phyloP scores from a whole-genome alignment of 2,329 filamentous ascomycete genomes.

The Calonectria naviculata region DNA sequence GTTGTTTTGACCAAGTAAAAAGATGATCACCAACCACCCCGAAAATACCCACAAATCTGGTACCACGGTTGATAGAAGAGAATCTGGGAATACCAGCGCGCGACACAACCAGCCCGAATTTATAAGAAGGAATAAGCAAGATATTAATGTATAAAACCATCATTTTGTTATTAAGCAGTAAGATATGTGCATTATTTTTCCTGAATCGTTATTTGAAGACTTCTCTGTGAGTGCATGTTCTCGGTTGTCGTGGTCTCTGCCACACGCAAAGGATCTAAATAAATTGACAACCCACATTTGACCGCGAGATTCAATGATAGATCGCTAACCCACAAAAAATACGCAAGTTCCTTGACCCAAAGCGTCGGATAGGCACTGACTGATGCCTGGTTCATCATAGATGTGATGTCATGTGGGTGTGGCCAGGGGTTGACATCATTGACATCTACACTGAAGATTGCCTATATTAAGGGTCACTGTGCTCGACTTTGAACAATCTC shows the following conservation, averaged over 20 bases:
- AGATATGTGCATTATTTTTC: no score
- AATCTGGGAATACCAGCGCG: no score
- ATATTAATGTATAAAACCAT: no score
- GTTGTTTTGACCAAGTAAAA: neutral
- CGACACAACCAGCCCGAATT: no score
- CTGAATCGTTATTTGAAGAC: no score
- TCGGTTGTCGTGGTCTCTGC: no score
- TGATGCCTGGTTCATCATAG: neutral
- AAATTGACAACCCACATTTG: neutral
- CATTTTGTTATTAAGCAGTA: no score
- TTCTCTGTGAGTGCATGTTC: no score
- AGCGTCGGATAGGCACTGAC: neutral
- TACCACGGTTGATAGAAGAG: neutral
- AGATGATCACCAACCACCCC: neutral
- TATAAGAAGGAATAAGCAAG: no score
- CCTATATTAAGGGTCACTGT: neutral
- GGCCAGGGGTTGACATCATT: constrained; percentile 11
- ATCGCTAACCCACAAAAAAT: neutral
- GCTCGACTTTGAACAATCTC: no score
- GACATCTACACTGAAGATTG: neutral
- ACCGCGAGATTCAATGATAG: neutral
- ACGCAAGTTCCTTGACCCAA: neutral
- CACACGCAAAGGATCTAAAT: neutral
- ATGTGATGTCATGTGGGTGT: constrained; percentile 15
- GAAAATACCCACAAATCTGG: neutral